A percentile compares a stretch with the other conserved stretches of the same genome.
Conservation (phyloP, 768 basidiomycete genomes). For the Russula brevipes region DNA sequence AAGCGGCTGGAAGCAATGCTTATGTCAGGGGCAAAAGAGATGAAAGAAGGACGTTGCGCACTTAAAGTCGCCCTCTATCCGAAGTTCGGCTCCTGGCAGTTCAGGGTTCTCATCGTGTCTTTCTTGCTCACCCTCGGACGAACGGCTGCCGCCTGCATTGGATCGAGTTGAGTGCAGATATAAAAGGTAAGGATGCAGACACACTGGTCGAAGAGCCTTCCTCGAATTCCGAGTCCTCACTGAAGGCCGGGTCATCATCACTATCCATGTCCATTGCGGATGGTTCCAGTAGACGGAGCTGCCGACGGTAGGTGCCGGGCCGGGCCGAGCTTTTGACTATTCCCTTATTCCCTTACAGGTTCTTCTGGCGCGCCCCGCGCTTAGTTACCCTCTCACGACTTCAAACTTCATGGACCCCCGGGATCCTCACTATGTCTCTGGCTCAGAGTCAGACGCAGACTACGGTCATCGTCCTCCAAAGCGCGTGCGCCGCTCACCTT, state of each 20-base stretch:
- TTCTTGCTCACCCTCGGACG: conserved; percentile 14
- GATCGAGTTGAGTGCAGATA: not conserved
- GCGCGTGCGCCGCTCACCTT: conserved; percentile 36
- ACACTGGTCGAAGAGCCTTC: conserved; percentile 12
- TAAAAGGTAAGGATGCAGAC: not conserved
- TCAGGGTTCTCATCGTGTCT: not conserved
- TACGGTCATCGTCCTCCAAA: conserved; percentile 33
- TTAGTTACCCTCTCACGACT: not conserved
- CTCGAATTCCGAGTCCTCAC: conserved; percentile 13
- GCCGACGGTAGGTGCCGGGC: not conserved
- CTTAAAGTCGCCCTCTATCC: conserved; percentile 56
- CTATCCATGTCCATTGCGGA: not conserved
- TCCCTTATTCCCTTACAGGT: not conserved
- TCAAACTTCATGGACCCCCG: conserved; percentile 26
- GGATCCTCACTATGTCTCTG: conserved; percentile 26
- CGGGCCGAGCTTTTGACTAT: not conserved
- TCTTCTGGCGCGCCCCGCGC: conserved; percentile 2
- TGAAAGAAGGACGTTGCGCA: conserved; percentile 15
- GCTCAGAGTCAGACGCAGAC: conserved; percentile 30
- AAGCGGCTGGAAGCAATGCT: conserved; percentile 46
- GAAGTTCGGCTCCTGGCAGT: conserved; percentile 27
- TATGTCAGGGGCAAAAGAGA: not conserved
- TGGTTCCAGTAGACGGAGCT: no score
- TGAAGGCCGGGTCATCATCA: conserved; percentile 4
- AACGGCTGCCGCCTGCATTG: conserved; percentile 4